Conservation (phyloP, 805 yeast genomes). For the Hanseniaspora jakobsenii region DNA sequence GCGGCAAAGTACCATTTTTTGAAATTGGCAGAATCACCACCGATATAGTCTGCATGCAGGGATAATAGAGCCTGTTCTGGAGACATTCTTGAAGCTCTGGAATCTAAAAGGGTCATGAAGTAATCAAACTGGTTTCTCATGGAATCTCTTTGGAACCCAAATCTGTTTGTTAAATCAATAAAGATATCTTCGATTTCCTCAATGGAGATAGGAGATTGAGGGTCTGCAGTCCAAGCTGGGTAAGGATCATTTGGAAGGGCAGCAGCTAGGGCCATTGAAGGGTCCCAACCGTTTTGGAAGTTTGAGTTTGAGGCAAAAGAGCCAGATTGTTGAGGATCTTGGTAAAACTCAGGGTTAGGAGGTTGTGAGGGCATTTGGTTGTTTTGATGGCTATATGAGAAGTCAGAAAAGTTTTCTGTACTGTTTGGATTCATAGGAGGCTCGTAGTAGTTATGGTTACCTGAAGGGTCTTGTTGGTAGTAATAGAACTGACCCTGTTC, state of each 20-base stretch:
- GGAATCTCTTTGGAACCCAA: constrained; percentile 85
- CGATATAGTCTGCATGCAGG: constrained; percentile 76
- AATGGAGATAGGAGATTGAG: constrained; percentile 70
- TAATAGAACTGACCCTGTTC: constrained; percentile 37
- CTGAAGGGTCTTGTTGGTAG: constrained; percentile 33
- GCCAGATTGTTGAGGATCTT: constrained; percentile 79
- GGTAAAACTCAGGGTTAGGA: constrained; percentile 57
- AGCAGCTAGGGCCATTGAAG: constrained; percentile 34
- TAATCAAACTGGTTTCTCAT: constrained; percentile 87
- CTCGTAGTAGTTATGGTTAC: constrained; percentile 22
- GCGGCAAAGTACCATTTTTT: constrained; percentile 85
- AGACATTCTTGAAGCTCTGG: constrained; percentile 78
- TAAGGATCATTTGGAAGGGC: constrained; percentile 83
- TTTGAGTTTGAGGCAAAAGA: constrained; percentile 34
- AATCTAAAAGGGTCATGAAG: constrained; percentile 72
- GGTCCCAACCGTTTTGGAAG: constrained; percentile 21
- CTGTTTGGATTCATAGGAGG: constrained; percentile 30
- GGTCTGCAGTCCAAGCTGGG: constrained; percentile 99
- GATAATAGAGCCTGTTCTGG: constrained; percentile 77
- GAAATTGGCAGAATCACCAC: constrained; percentile 77
- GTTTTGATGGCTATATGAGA: constrained; percentile 46
- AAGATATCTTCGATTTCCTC: constrained; percentile 81
- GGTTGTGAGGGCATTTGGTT: constrained; percentile 47
- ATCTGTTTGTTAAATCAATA: constrained; percentile 68
- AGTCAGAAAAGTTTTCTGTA: constrained; percentile 57